Percentiles rank a stretch among this genome's conserved stretches.
Evolutionary conservation across 2,329 filamentous ascomycete species (phyloP).

Genomic region (Penicillium olsonii): DNA sequence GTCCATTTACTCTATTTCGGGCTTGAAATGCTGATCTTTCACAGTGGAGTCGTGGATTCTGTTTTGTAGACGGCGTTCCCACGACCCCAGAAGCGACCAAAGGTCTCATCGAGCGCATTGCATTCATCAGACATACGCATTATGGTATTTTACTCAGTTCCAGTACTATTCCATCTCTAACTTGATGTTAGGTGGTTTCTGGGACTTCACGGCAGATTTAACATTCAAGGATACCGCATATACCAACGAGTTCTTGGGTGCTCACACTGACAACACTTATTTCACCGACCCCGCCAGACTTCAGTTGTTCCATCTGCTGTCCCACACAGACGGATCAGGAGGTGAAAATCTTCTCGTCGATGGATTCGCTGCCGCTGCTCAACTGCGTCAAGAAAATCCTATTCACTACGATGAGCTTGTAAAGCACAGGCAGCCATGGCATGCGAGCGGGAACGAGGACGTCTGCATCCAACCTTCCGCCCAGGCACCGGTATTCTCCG

Average conservation of each 20-base stretch:
- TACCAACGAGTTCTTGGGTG: constrained; percentile 76
- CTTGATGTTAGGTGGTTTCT: constrained; percentile 59
- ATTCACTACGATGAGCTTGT: constrained; percentile 61
- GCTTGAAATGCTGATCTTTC: constrained; percentile 9
- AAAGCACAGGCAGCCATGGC: constrained; percentile 65
- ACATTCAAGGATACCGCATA: constrained; percentile 89
- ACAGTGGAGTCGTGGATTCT: constrained; percentile 72
- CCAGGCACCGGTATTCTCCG: constrained; percentile 71
- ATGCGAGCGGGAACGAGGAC: constrained; percentile 84
- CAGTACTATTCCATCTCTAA: neutral
- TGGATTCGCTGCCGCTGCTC: constrained; percentile 71
- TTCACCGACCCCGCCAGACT: constrained; percentile 90
- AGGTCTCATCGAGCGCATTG: constrained; percentile 74
- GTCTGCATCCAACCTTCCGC: constrained; percentile 74
- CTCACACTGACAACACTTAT: constrained; percentile 94
- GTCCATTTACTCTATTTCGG: too few species aligned
- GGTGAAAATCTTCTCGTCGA: constrained; percentile 84
- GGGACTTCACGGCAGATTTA: constrained; percentile 87
- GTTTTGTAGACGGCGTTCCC: constrained; percentile 72
- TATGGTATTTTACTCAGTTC: constrained; percentile 62
- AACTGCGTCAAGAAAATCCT: constrained; percentile 58
- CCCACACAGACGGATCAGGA: constrained; percentile 66
- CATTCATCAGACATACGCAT: constrained; percentile 86
- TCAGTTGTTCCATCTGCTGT: constrained; percentile 89
- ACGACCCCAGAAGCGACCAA: constrained; percentile 70